phyloP scores from a whole-genome alignment of 106 monocot species.

The Dioscorea dumetorum region DNA sequence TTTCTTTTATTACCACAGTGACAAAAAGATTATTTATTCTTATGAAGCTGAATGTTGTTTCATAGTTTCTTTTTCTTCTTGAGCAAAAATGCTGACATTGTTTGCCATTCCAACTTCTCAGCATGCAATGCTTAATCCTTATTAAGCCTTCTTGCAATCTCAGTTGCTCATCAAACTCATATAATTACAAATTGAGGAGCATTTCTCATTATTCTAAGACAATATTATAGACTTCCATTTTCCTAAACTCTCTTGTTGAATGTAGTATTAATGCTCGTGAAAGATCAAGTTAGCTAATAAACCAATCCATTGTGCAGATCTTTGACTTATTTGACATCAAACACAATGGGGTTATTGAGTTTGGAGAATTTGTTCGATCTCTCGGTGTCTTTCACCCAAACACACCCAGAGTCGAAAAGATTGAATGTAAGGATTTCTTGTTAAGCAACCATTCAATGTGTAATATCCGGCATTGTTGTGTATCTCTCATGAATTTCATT shows the following conservation, averaged over 20 bases:
- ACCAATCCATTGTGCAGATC: conserved; percentile 30
- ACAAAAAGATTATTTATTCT: too few species aligned
- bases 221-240: neutral
- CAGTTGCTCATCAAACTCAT: neutral
- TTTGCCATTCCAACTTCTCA: too few species aligned
- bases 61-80: too few species aligned
- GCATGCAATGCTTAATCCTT: neutral
- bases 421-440: conserved; percentile 42
- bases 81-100: too few species aligned
- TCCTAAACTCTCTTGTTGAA: neutral
- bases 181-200: neutral
- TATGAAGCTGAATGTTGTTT: too few species aligned
- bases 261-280: too few species aligned
- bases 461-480: neutral
- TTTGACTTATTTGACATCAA: conserved; percentile 82
- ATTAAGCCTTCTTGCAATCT: neutral
- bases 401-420: conserved; percentile 49
- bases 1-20: too few species aligned
- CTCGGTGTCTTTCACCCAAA: conserved; percentile 81
- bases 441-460: neutral
- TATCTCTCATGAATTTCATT: neutral
- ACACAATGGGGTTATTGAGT: conserved; percentile 78
- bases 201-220: neutral
- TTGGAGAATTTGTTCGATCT: conserved; percentile 87
- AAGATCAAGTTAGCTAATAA: too few species aligned